Evolutionary conservation across 2,329 filamentous ascomycete species (phyloP).

Genomic region (Cercospora brassicicola): DNA sequence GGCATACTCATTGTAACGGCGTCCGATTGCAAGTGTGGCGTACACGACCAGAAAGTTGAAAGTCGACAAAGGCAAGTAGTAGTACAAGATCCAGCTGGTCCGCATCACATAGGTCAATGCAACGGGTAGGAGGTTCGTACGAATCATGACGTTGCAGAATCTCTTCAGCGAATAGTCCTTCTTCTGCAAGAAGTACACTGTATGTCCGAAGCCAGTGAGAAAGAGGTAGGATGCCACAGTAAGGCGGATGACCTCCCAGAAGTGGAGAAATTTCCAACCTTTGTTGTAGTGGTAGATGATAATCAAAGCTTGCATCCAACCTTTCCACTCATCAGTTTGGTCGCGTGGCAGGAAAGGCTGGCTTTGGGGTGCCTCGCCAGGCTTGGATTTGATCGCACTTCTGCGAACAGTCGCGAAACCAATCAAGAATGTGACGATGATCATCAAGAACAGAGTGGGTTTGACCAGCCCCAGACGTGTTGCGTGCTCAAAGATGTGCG

Average conservation of each 20-base stretch:
- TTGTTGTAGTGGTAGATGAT: conserved; percentile 61
- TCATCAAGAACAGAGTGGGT: conserved; percentile 34
- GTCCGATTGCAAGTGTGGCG: conserved; percentile 50
- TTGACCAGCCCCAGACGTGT: conserved; percentile 47
- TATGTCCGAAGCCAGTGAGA: conserved; percentile 62
- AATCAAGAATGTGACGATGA: conserved; percentile 36
- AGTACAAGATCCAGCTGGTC: conserved; percentile 59
- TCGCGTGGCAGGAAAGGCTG: conserved; percentile 53
- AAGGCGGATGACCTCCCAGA: conserved; percentile 58
- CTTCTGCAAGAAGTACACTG: conserved; percentile 58
- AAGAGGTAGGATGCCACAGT: conserved; percentile 62
- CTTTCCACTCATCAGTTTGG: conserved; percentile 66
- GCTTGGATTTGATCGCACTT: conserved; percentile 8
- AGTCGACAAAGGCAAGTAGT: conserved; percentile 59
- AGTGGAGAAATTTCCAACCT: conserved; percentile 51
- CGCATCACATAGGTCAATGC: conserved; percentile 57
- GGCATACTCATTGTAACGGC: conserved; percentile 46
- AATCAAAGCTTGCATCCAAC: conserved; percentile 61
- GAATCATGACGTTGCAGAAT: conserved; percentile 55
- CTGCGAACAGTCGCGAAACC: conserved; percentile 27
- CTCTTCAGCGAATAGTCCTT: conserved; percentile 59
- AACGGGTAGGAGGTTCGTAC: conserved; percentile 58
- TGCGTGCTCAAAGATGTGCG: conserved; percentile 54
- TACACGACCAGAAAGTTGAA: conserved; percentile 65
- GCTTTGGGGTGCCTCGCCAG: conserved; percentile 23